Evolutionary conservation across 2,329 filamentous ascomycete species (phyloP).

Genomic region (Aspergillus flavus): DNA sequence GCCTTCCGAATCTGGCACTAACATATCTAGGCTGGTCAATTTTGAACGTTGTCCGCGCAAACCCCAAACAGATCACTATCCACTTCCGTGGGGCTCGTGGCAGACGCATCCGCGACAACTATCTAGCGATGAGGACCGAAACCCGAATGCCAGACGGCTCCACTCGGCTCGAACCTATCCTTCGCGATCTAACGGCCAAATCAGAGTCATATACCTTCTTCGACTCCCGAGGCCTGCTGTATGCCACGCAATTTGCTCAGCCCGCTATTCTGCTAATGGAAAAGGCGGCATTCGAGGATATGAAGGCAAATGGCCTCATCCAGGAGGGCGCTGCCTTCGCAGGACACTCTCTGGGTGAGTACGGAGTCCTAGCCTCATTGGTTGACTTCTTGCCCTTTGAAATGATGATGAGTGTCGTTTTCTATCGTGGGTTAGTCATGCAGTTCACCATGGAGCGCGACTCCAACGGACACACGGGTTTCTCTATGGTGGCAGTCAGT

Average conservation of each 20-base stretch:
- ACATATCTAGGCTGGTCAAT: slow-evolving; percentile 68
- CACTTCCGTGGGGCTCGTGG: slow-evolving; percentile 94
- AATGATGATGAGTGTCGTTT: slow-evolving; percentile 51
- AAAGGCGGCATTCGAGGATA: slow-evolving; percentile 97
- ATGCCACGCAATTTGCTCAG: slow-evolving; percentile 95
- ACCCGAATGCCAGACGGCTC: slow-evolving; percentile 35
- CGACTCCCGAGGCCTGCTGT: slow-evolving; percentile 89
- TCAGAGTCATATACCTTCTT: slow-evolving; percentile 92
- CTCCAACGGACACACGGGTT: slow-evolving; percentile 89
- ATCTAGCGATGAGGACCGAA: slow-evolving; percentile 76
- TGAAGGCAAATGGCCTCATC: slow-evolving; percentile 83
- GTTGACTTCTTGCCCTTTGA: not conserved
- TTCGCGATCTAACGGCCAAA: slow-evolving; percentile 79
- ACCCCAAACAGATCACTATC: slow-evolving; percentile 94
- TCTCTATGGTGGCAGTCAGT: slow-evolving; percentile 99
- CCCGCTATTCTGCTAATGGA: slow-evolving; percentile 96
- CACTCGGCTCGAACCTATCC: slow-evolving; percentile 96
- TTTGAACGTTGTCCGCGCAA: slow-evolving; percentile 96
- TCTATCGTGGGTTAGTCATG: slow-evolving; percentile 99
- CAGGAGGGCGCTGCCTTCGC: slow-evolving; percentile 92
- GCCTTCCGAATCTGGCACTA: not conserved
- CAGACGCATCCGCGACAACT: slow-evolving; percentile 94
- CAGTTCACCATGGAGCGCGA: slow-evolving; percentile 98
- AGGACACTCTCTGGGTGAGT: slow-evolving; percentile 94
- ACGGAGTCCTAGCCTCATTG: not conserved